Evolutionary conservation across 768 basidiomycete genomes (phyloP).

Genomic region (Tylopilus subfusipes): DNA sequence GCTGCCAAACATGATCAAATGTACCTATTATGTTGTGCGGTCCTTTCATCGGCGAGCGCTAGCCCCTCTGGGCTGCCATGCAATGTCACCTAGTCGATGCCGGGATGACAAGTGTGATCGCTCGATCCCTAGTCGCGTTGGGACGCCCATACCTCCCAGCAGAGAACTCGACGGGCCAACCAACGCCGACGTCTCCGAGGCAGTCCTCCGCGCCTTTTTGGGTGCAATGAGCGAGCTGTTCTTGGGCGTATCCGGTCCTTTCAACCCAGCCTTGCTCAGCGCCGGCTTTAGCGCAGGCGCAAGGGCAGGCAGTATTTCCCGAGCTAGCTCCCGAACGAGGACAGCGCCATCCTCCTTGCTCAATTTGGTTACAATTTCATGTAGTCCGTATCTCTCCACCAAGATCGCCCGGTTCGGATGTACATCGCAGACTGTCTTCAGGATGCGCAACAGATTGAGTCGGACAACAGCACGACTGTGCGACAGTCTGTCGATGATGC

Average conservation of each 20-base stretch:
- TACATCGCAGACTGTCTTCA: constrained; percentile 82
- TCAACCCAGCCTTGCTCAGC: constrained; percentile 27
- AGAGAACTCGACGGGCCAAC: constrained; percentile 19
- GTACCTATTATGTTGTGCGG: constrained; percentile 1
- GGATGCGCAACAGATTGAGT: constrained; percentile 82
- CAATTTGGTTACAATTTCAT: constrained; percentile 75
- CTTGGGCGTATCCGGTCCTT: constrained; percentile 38
- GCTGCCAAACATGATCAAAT: neutral
- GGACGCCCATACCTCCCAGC: constrained; percentile 13
- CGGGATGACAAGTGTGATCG: constrained; percentile 40
- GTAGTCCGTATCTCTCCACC: constrained; percentile 77
- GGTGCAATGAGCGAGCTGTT: constrained; percentile 48
- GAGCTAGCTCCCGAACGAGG: constrained; percentile 83
- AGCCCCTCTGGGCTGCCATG: constrained; percentile 43
- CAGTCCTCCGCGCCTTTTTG: constrained; percentile 62
- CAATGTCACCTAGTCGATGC: constrained; percentile 59
- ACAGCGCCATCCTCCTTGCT: constrained; percentile 88
- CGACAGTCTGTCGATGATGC: constrained; percentile 77
- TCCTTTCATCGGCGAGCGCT: constrained; percentile 22
- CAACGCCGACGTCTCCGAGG: constrained; percentile 60
- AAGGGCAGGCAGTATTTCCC: constrained; percentile 78
- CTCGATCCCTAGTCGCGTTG: constrained; percentile 33
- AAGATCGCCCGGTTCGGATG: constrained; percentile 82
- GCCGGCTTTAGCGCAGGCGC: constrained; percentile 66
- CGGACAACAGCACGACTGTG: constrained; percentile 81